Base-by-base conservation (phyloP, 2,329 filamentous ascomycete genomes). In the Clarireedia sp. region DNA sequence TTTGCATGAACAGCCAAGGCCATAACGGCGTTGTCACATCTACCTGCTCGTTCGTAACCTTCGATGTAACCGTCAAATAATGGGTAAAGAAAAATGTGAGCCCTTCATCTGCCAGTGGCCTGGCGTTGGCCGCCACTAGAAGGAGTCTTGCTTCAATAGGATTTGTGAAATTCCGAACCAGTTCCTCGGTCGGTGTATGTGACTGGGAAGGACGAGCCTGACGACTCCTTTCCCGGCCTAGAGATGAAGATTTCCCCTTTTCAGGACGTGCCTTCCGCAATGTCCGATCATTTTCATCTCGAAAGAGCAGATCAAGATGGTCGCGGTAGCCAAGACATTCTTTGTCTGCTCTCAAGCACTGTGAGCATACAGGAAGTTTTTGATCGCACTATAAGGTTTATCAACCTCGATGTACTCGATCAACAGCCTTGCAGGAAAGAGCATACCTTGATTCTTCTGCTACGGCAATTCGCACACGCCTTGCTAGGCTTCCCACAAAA, bases 281-380 rank as follows among this genome's bases (percentile, higher is more conserved):
- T 54, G 80, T 78, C 64, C 78, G 77, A 23, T 73, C 74, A 62
- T 76, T 81, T 66, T 80, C 77, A 64, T 81, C 76, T 44, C 78
- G 74, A 61, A 81, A 80, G 74, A 78, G 78, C 57, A 80, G 73
- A 60, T 78, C 74, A 47, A 79, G 73, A 45, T 78, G 70, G 61
- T 81, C 80, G 40, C 78, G 71, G 60, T 81, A 80, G 53, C 78
- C 78, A 17, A 76, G 74, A 56, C 78, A 80, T 66, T 68, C 59
- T 59, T 77, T 74, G 48, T 74, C 70, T 41, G 75, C 73, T 65
- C 79, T 78, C 54, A 75, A 70, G 63, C 78, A 81, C 66, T 80
- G 78, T 54, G 76, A 77, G 57, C 78, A 81, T 51, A 72, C 70
- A 10, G 77, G 76, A 48, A 73, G 70, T 52, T 67, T 71, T 62